These are phyloP conservation scores for Trametes villosa DNA, from an alignment of 768 basidiomycete species.

Conservation along the genomic window DNA sequence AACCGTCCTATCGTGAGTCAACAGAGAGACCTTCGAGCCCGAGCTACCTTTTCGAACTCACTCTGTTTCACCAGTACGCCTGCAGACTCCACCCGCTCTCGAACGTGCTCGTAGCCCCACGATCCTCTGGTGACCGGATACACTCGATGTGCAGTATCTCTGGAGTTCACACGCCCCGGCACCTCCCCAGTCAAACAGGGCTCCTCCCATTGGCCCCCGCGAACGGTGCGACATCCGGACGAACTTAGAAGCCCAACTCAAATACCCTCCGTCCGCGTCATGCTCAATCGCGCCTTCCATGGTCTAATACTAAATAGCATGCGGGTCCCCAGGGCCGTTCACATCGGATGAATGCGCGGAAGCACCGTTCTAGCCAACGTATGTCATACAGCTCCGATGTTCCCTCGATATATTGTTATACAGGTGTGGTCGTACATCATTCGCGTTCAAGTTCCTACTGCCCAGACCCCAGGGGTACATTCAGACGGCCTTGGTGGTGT, in stretches of 20 bases:
- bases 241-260: not conserved
- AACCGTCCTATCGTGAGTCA: too few relatives aligned
- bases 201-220: not conserved
- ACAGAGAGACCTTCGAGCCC: too few relatives aligned
- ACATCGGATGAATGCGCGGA: not conserved
- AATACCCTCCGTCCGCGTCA: not conserved
- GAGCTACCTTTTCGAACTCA: too few relatives aligned
- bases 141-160: not conserved
- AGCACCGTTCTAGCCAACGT: not conserved
- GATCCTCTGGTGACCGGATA: not conserved
- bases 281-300: too few relatives aligned
- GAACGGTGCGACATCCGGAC: not conserved
- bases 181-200: not conserved
- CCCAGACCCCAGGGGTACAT: not conserved
- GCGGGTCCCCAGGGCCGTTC: not conserved
- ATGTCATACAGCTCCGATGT: slow-evolving; percentile 18
- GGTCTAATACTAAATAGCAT: too few relatives aligned
- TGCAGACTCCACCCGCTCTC: too few relatives aligned
- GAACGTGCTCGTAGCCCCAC: not conserved
- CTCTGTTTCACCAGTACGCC: too few relatives aligned
- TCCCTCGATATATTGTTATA: slow-evolving; percentile 14
- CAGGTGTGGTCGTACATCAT: slow-evolving; percentile 9
- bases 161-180: not conserved
- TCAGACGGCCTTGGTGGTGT: slow-evolving; percentile 23
- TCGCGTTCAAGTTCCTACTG: not conserved